Percentiles rank a stretch among this genome's conserved stretches.
These are phyloP conservation scores for Globisporangium perplexum DNA, from an alignment of 352 stramenopile species.

Conservation along the genomic window DNA sequence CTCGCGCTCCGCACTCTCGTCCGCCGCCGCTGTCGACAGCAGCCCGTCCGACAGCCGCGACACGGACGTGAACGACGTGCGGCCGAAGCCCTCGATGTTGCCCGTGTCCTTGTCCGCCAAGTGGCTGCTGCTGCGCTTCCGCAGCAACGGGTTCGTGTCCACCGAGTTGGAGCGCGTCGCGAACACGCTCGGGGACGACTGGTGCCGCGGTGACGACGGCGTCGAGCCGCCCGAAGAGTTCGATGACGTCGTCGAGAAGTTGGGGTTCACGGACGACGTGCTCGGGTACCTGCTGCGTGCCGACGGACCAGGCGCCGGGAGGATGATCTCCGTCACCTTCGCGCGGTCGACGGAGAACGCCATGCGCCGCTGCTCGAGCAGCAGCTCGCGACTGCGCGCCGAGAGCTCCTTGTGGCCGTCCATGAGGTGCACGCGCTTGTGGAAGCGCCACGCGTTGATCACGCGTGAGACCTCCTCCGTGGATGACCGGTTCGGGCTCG, in stretches of 20 bases:
- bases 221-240: slow-evolving; percentile 24
- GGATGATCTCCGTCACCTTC: slow-evolving; percentile 81
- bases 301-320: slow-evolving; percentile 46
- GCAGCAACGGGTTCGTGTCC: slow-evolving; percentile 29
- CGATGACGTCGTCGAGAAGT: slow-evolving; percentile 34
- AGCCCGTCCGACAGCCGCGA: slow-evolving; percentile 48
- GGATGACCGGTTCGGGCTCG: slow-evolving; percentile 53
- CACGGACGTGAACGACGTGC: slow-evolving; percentile 73
- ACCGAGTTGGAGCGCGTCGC: slow-evolving; percentile 38
- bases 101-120: slow-evolving; percentile 24
- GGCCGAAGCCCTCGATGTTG: slow-evolving; percentile 52
- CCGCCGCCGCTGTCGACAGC: slow-evolving; percentile 15
- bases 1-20: slow-evolving; percentile 24
- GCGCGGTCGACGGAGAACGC: slow-evolving; percentile 79
- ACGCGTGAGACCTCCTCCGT: slow-evolving; percentile 71
- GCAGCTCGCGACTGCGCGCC: slow-evolving; percentile 60
- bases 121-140: slow-evolving; percentile 47
- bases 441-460: slow-evolving; percentile 78
- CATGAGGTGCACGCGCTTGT: slow-evolving; percentile 87
- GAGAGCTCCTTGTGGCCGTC: slow-evolving; percentile 84
- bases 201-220: slow-evolving; percentile 21
- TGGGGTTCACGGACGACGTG: slow-evolving; percentile 31
- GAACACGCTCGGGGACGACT: slow-evolving; percentile 27
- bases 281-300: slow-evolving; percentile 49
- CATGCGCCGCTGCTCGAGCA: slow-evolving; percentile 87